A percentile compares a stretch with the other conserved stretches of the same genome.
phyloP scores from a whole-genome alignment of 176 grass and related monocot genomes.

The Coix lacrymajobi region DNA sequence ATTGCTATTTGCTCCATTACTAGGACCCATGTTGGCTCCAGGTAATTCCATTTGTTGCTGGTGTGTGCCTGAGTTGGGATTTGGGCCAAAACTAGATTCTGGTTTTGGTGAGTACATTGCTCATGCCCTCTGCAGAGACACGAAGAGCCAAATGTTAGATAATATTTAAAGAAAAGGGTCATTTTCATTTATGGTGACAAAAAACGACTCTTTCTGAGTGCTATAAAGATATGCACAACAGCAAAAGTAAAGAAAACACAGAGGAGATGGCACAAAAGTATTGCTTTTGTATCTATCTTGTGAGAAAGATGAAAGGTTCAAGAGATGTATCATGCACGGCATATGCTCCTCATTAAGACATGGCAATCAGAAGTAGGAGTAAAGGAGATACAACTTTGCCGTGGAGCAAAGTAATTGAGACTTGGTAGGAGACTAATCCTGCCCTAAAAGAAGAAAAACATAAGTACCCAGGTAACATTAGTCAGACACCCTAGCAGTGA shows the following conservation, averaged over 20 bases:
- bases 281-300: background rate
- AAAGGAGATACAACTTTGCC: background rate
- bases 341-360: background rate
- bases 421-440: background rate
- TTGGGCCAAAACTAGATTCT: constrained; percentile 35
- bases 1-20: constrained; percentile 46
- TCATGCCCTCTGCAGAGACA: constrained; percentile 38
- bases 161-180: background rate
- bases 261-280: background rate
- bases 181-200: background rate
- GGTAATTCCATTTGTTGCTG: constrained; percentile 53
- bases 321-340: background rate
- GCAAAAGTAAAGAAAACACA: background rate
- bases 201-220: background rate
- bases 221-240: background rate
- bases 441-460: background rate
- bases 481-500: background rate
- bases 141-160: background rate
- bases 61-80: constrained; percentile 14
- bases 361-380: background rate
- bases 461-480: background rate
- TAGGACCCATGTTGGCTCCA: constrained; percentile 40
- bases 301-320: background rate
- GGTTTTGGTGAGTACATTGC: constrained; percentile 44
- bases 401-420: background rate